Conservation (phyloP, 352 stramenopile species). For the Plasmopara halstedii region DNA sequence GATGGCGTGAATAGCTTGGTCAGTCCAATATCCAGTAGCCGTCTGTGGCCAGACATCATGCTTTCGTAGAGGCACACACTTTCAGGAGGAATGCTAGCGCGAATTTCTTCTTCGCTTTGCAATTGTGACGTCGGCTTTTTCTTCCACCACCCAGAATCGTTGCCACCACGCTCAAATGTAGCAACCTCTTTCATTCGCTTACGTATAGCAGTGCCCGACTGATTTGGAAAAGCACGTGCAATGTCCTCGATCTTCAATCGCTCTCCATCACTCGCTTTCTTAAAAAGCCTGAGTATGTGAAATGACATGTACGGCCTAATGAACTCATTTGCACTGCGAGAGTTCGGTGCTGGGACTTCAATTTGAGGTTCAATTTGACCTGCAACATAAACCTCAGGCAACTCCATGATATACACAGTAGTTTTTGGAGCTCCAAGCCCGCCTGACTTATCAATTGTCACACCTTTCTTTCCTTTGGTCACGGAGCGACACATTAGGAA, state of each 20-base stretch:
- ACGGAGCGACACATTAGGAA: slow-evolving; percentile 69
- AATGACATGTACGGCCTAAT: slow-evolving; percentile 85
- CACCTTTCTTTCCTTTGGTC: slow-evolving; percentile 66
- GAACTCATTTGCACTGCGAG: slow-evolving; percentile 72
- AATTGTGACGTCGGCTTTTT: slow-evolving; percentile 59
- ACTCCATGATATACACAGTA: slow-evolving; percentile 68
- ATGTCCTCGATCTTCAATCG: slow-evolving; percentile 82
- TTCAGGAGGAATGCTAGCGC: slow-evolving; percentile 63
- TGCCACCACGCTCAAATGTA: slow-evolving; percentile 77
- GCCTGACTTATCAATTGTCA: slow-evolving; percentile 16
- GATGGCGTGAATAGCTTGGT: slow-evolving; percentile 75
- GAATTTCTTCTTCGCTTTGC: slow-evolving; percentile 71
- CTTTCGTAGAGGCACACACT: slow-evolving; percentile 82
- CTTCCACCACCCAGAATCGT: slow-evolving; percentile 80
- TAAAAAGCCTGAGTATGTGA: slow-evolving; percentile 77
- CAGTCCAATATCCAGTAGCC: slow-evolving; percentile 68
- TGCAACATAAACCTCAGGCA: slow-evolving; percentile 66
- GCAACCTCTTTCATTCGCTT: slow-evolving; percentile 83
- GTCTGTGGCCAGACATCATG: slow-evolving; percentile 81
- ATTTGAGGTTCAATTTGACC: slow-evolving; percentile 80
- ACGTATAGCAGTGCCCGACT: slow-evolving; percentile 73
- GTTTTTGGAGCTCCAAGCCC: slow-evolving; percentile 44
- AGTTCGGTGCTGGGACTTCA: slow-evolving; percentile 76
- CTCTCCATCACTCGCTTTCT: slow-evolving; percentile 72
- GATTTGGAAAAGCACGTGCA: slow-evolving; percentile 69